Base-by-base conservation (phyloP, 805 yeast genomes). In the Zygoascus biomembranicola region DNA sequence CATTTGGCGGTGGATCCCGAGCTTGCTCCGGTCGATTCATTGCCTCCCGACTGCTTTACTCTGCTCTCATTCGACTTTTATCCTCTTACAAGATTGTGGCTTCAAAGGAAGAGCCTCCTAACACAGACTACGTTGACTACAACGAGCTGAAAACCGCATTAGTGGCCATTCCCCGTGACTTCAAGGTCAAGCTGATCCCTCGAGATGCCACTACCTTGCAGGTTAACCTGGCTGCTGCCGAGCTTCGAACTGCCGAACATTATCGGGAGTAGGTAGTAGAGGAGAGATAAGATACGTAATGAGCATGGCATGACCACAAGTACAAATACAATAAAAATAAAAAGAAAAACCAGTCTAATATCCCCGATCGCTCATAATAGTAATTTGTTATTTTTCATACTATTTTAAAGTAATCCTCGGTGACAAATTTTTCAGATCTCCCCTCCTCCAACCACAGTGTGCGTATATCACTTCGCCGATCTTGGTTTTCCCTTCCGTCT, bases 11-110 rank as follows among this genome's bases (percentile, higher is more conserved):
- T 26, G 90, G 90, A 0, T 72, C 84, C 1, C 66, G 90, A 53
- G 79, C 75, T 76, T 84, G 90, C 63, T 72, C 82, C 0, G 90
- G 90, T 0, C 75, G 74, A 51, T 75, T 75, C 55, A 69, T 84
- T 51, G 87, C 88, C 0, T 69, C 72, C 60, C 74, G 78, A 55
- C 87, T 84, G 60, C 66, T 84, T 63, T 84, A 84, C 60, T 69
- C 78, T 10, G 59, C 82, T 19, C 63, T 78, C 13, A 65, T 79
- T 53, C 75, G 85, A 55, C 63, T 79, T 52, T 61, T 83, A 2
- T 62, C 82, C 1, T 58, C 73, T 37, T 84, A 75, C 61, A 69
- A 74, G 48, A 69, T 82, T 18, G 65, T 60, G 14, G 64, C 62
- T 2, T 54, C 61, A 5, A 57, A 58, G 43, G 43, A 49, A 11